Evolutionary conservation across 331 rosid species (phyloP), one percentile per base, ranked within the genome.

Genomic region (Phaseolus coccineus): DNA sequence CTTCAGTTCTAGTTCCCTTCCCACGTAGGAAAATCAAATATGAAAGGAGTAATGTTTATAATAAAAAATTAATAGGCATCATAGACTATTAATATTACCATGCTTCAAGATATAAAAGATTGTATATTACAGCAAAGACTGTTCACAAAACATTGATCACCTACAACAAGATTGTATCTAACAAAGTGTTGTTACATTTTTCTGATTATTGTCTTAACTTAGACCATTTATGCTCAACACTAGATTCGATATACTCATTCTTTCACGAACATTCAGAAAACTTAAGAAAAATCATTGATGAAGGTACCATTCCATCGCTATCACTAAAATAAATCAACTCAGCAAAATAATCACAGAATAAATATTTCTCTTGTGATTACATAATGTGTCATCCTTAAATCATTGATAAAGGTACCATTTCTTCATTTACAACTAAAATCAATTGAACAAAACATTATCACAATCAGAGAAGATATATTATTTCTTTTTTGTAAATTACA

Each of bases 261-360:
- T 15, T 58, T 58, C 27, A 69, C 2, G 52, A 70, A 47, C 40
- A 58, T 33, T 33, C 51, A 70, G 22, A 58, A 58, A 46, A 13
- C 64, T 5, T 8, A 44, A 10, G 11, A 40, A 14, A 52, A 63
- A 73, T 51, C 61, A 62, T 24, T 52, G 39, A 64, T 24, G 42
- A 53, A 51, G 37, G 25, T 55, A 28, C 40, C 19, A 2, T 27
- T 9, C 2, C 47, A 42, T 51, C 25, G 51, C 61, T 62, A 48
- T 81, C 16, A 62, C 65, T 28, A 57, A 58, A 77, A 77, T 8
- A 70, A 69, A 63, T 27, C 51, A 51, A 40, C 13, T 27, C 31
- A 66, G 13, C 48, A 31, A 63, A 69, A 51, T 31, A 33, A 15
- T 19, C 40, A 7, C 19, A 42, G 47, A 8, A 42, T 8, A 42